Percentiles rank a stretch among this genome's conserved stretches.
phyloP scores from a whole-genome alignment of 2,329 filamentous ascomycete genomes.

The Epichloe typhina region DNA sequence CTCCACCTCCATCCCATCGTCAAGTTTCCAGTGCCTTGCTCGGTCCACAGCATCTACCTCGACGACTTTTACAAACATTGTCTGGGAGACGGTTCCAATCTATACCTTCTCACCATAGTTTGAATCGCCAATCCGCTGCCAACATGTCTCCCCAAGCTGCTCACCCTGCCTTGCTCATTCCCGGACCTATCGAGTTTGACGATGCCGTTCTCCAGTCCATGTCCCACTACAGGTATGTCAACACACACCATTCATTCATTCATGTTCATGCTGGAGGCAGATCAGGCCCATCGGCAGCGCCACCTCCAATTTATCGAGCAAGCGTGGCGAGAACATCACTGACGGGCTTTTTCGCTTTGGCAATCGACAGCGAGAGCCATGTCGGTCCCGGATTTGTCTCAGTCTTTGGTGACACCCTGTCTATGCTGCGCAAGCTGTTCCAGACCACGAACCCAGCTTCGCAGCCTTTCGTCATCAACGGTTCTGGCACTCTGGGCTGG shows the following conservation, averaged over 20 bases:
- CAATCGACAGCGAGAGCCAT: constrained; percentile 65
- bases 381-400: constrained; percentile 81
- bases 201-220: constrained; percentile 92
- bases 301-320: background rate
- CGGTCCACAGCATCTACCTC: constrained; percentile 3
- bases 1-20: background rate
- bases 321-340: background rate
- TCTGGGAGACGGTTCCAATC: background rate
- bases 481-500: constrained; percentile 93
- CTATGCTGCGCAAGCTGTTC: constrained; percentile 85
- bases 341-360: background rate
- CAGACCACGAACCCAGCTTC: constrained; percentile 70
- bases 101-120: background rate
- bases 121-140: constrained; percentile 6
- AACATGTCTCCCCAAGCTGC: constrained; percentile 49
- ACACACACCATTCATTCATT: background rate
- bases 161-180: constrained; percentile 74
- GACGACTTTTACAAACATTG: background rate
- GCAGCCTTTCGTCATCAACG: constrained; percentile 87
- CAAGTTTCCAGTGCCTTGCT: background rate
- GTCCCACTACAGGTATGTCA: constrained; percentile 73
- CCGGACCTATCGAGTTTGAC: constrained; percentile 95
- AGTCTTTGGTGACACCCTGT: constrained; percentile 78
- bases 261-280: too few species aligned
- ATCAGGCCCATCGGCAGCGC: background rate